A percentile compares a stretch with the other conserved stretches of the same genome.
Conservation (phyloP, 805 yeast genomes). For the Cyberlindnera mississippiensis region DNA sequence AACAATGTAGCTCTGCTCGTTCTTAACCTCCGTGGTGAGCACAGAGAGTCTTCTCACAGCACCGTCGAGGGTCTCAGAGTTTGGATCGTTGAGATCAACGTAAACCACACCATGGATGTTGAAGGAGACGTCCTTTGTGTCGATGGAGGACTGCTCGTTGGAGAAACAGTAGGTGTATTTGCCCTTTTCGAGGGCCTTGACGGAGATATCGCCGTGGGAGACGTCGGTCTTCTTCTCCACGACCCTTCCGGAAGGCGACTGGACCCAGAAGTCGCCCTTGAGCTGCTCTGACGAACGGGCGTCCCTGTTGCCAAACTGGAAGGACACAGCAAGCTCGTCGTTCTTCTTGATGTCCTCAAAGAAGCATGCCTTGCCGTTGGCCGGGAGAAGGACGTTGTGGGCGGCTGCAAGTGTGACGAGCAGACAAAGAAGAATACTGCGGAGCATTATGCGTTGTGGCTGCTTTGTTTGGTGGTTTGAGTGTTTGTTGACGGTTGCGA, state of each 20-base stretch:
- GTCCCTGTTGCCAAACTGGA: slow-evolving; percentile 92
- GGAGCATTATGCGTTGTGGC: not conserved
- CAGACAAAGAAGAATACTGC: slow-evolving; percentile 1
- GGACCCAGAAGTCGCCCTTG: slow-evolving; percentile 53
- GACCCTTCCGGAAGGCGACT: slow-evolving; percentile 40
- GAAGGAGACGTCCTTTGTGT: slow-evolving; percentile 88
- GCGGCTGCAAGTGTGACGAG: slow-evolving; percentile 36
- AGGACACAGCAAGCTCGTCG: slow-evolving; percentile 83
- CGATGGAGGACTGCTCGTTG: slow-evolving; percentile 69
- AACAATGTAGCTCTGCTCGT: slow-evolving; percentile 87
- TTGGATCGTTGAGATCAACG: slow-evolving; percentile 73
- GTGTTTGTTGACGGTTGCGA: too few species aligned
- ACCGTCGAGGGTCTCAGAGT: slow-evolving; percentile 74
- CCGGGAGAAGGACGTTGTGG: slow-evolving; percentile 78
- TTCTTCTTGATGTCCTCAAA: slow-evolving; percentile 76
- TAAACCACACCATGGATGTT: slow-evolving; percentile 92
- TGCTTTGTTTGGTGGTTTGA: not conserved
- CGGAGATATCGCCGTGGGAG: slow-evolving; percentile 76
- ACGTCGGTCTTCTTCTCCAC: slow-evolving; percentile 47
- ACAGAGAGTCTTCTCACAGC: slow-evolving; percentile 75
- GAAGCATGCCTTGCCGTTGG: slow-evolving; percentile 85
- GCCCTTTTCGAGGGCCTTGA: slow-evolving; percentile 65
- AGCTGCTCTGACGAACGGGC: slow-evolving; percentile 64
- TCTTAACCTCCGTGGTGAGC: slow-evolving; percentile 80
- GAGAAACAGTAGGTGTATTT: slow-evolving; percentile 87